phyloP scores from a whole-genome alignment of 331 rosid species.

The Saraca asoca region DNA sequence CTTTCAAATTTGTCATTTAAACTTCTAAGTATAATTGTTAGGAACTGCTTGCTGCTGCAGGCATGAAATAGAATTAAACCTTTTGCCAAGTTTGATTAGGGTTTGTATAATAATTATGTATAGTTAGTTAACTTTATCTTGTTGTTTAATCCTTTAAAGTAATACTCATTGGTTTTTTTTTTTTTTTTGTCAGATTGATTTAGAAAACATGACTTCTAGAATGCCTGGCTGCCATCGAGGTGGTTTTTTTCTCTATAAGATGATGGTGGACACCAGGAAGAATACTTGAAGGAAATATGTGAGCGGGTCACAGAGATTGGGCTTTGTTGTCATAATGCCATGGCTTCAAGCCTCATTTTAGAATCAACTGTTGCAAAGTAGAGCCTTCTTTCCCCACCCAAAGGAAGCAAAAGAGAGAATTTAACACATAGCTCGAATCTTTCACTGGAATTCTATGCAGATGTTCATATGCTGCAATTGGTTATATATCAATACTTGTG shows the following conservation, averaged over 20 bases:
- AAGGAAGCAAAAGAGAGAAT: not conserved
- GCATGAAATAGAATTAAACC: not conserved
- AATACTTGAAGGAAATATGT: constrained; percentile 41
- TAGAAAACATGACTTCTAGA: constrained; percentile 65
- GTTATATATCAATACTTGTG: constrained; percentile 16
- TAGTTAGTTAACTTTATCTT: constrained; percentile 2
- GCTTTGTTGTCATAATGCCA: constrained; percentile 11
- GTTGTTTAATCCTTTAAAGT: constrained; percentile 20
- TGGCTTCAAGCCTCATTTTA: constrained; percentile 6
- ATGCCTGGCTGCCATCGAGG: constrained; percentile 99
- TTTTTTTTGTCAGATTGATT: constrained; percentile 58
- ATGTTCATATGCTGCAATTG: constrained; percentile 12
- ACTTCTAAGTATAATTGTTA: too few species aligned
- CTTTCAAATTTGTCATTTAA: constrained; percentile 7
- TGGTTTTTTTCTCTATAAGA: constrained; percentile 73
- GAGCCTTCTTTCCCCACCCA: not conserved
- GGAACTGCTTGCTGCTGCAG: too few species aligned
- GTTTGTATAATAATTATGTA: not conserved
- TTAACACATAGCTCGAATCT: constrained; percentile 16
- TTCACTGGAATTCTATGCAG: constrained; percentile 8
- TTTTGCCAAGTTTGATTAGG: not conserved
- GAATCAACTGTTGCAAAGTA: constrained; percentile 21
- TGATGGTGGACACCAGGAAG: constrained; percentile 63
- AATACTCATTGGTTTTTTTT: constrained; percentile 42
- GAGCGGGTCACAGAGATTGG: constrained; percentile 20